Conservation (phyloP, 208 protist species). For the Wallacemonas sp. region DNA sequence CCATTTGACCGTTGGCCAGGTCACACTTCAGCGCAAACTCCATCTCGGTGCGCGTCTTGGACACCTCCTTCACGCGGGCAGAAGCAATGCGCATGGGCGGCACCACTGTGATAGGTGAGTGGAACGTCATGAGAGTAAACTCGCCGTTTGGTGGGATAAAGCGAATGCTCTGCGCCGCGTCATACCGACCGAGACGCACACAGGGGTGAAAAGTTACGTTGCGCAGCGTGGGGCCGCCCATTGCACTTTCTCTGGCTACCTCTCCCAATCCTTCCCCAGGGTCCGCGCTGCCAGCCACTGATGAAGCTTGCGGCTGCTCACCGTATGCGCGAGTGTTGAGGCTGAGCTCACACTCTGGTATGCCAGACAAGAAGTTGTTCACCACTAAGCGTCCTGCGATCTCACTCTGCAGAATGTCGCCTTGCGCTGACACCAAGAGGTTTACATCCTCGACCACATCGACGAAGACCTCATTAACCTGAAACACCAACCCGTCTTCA, state of each 20-base stretch:
- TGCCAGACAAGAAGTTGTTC: slow-evolving; percentile 97
- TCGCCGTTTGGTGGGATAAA: slow-evolving; percentile 97
- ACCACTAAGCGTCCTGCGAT: slow-evolving; percentile 94
- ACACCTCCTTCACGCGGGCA: slow-evolving; percentile 92
- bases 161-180: slow-evolving; percentile 65
- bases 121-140: slow-evolving; percentile 98
- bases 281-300: background rate
- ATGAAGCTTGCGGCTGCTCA: slow-evolving; percentile 20
- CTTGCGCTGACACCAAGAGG: slow-evolving; percentile 92
- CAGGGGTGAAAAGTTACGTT: slow-evolving; percentile 98
- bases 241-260: background rate
- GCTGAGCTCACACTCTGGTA: slow-evolving; percentile 98
- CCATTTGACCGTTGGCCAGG: slow-evolving; percentile 21
- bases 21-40: slow-evolving; percentile 79
- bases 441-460: slow-evolving; percentile 98
- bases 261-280: background rate
- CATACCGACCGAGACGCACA: slow-evolving; percentile 93
- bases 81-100: slow-evolving; percentile 92
- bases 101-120: slow-evolving; percentile 91
- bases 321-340: slow-evolving; percentile 90
- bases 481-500: slow-evolving; percentile 91
- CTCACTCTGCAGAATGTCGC: slow-evolving; percentile 92
- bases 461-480: slow-evolving; percentile 98
- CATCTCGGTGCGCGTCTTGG: slow-evolving; percentile 89
- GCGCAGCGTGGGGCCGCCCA: slow-evolving; percentile 65